These are phyloP conservation scores for Coelastrella sp. DNA, from an alignment of 139 green algal species.

Conservation along the genomic window DNA sequence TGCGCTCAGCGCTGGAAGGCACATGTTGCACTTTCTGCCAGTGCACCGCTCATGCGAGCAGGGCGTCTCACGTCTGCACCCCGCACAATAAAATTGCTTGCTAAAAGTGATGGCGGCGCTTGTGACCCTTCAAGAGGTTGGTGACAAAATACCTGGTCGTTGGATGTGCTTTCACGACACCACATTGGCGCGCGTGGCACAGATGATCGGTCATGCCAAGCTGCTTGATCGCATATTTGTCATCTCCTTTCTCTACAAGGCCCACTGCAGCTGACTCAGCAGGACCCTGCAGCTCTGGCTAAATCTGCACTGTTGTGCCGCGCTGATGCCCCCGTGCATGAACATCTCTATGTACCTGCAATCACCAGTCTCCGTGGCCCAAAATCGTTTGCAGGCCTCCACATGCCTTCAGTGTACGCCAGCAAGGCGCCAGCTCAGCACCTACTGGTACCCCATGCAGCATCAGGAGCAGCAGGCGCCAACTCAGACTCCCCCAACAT, in stretches of 20 bases:
- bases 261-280: no score
- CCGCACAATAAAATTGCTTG: not conserved
- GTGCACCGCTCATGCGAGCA: not conserved
- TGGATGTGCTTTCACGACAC: no score
- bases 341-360: not conserved
- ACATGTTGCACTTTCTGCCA: no score
- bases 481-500: conserved; percentile 41
- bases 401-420: not conserved
- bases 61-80: not conserved
- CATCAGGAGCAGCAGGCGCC: conserved; percentile 12
- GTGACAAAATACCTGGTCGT: no score
- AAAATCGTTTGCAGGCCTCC: not conserved
- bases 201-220: no score
- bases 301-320: no score
- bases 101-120: not conserved
- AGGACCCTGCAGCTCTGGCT: no score
- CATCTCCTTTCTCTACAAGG: no score
- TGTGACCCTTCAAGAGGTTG: no score
- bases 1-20: no score
- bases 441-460: not conserved
- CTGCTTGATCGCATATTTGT: no score
- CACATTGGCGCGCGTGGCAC: no score
- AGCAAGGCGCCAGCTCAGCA: not conserved
- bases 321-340: not conserved
- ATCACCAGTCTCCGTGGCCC: not conserved